Base-by-base conservation (phyloP, 2,329 filamentous ascomycete species). In the Chaetomium olivaceum region DNA sequence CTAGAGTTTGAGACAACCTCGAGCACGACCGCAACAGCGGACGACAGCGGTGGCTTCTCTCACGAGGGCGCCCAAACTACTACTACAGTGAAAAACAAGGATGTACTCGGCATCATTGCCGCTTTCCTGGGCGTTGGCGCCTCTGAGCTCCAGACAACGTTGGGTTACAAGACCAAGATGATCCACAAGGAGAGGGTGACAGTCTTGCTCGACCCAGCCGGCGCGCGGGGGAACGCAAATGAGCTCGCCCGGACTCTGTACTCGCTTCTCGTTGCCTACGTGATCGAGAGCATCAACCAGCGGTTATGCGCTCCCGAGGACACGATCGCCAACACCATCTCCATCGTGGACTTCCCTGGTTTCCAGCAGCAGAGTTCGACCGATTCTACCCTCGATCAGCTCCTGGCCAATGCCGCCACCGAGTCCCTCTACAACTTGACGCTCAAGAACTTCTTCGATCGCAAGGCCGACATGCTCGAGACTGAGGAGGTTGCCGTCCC, bases 101-200 rank as follows among this genome's bases (percentile, higher is more conserved):
- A 98, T 68, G 90, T 92, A 1, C 82, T 99, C 7, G 84, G 83
- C 52, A 92, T 94, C 57, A 85, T 99, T 62, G 93, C 95, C 12
- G 93, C 94, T n/a, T 99, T 99, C 82, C 82, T 99, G 1, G 95
- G 95, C 56, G 90, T 99, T 7, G 87, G 88, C 72, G 86, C 90
- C 11, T 83, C 87, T 58, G 92, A 96, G 67, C 83, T 99, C 6
- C 93, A 99, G 79, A 89, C 86, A 48, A 96, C 92, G 33, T 82
- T 99, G 65, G 92, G 93, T 3, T 97, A 97, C 82, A 96, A 96
- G 80, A 98, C 93, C 23, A 97, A 96, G 83, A 97, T 95, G 71
- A 89, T 99, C 64, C 91, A 96, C 75, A 91, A 93, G 69, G 95
- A 99, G 81, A 90, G 95, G 62, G 95, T 99, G n/a, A 99, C 95